Evolutionary conservation across 2,329 filamentous ascomycete species (phyloP).

Genomic region (Ceratocystis albifundus): DNA sequence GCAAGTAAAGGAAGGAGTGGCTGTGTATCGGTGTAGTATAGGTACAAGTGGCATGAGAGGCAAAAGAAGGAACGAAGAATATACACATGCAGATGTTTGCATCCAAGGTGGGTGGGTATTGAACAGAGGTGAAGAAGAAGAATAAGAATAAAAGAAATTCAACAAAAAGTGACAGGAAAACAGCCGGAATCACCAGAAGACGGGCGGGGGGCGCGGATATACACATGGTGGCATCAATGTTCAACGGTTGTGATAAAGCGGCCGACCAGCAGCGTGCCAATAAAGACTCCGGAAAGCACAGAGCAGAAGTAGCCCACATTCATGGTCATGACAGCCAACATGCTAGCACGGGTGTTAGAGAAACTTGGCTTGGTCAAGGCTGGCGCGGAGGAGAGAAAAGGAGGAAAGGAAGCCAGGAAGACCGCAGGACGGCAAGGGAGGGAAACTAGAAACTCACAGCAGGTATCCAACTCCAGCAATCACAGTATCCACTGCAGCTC

Average conservation of each 20-base stretch:
- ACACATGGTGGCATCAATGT: slow-evolving; percentile 6
- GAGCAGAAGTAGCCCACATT: slow-evolving; percentile 78
- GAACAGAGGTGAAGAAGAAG: background rate
- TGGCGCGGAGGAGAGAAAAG: background rate
- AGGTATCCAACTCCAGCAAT: slow-evolving; percentile 72
- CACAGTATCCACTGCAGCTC: slow-evolving; percentile 58
- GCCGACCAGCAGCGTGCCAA: slow-evolving; percentile 74
- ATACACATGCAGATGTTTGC: background rate
- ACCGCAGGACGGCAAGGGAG: background rate
- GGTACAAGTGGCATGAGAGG: background rate
- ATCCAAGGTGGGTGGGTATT: slow-evolving; percentile 15
- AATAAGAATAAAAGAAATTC: background rate
- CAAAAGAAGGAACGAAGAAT: background rate
- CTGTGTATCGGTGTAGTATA: background rate
- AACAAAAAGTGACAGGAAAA: background rate
- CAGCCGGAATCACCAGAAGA: background rate
- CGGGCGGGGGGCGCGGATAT: background rate
- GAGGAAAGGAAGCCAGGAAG: background rate
- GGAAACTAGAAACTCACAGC: slow-evolving; percentile 50
- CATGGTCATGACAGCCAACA: slow-evolving; percentile 85
- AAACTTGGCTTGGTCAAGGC: background rate
- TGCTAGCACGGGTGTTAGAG: slow-evolving; percentile 41
- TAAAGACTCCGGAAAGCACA: slow-evolving; percentile 65
- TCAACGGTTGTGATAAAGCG: slow-evolving; percentile 40
- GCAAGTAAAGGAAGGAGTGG: background rate